Evolutionary conservation across 352 stramenopile genomes (phyloP).

Genomic region (Hyphochytrium catenoides): DNA sequence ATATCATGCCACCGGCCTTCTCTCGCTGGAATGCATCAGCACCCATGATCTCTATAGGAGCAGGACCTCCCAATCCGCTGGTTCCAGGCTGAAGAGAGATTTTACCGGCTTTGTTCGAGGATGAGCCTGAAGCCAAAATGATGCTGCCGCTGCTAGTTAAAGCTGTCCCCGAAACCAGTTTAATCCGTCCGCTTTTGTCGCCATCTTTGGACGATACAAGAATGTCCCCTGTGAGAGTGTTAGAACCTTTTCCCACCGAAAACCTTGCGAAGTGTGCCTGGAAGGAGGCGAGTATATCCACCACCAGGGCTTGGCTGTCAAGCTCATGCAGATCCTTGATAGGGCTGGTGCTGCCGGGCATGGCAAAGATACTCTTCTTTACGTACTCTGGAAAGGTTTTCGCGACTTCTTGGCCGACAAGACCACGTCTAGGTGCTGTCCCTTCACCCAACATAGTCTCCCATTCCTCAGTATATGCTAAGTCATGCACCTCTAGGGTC

Average conservation of each 20-base stretch:
- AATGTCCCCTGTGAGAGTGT: no score
- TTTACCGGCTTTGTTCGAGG: no score
- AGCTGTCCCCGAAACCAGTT: no score
- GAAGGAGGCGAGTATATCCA: constrained; percentile 68
- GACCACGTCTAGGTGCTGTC: constrained; percentile 46
- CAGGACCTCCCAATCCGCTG: no score
- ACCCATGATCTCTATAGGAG: no score
- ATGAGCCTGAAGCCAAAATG: no score
- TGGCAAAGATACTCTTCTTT: constrained; percentile 41
- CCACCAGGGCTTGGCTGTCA: constrained; percentile 69
- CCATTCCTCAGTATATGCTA: constrained; percentile 73
- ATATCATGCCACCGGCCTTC: no score
- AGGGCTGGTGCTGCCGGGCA: constrained; percentile 63
- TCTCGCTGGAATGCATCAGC: no score
- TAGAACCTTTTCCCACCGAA: constrained; percentile 22
- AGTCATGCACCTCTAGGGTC: constrained; percentile 61
- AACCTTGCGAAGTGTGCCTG: constrained; percentile 52
- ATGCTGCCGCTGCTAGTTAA: no score
- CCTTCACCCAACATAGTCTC: constrained; percentile 45
- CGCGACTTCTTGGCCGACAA: constrained; percentile 74
- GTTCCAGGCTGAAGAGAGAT: no score
- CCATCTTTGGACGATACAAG: no score
- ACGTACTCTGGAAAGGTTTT: constrained; percentile 79
- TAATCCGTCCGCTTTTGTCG: no score
- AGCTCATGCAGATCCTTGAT: constrained; percentile 77